A percentile compares a stretch with the other conserved stretches of the same genome.
phyloP scores from a whole-genome alignment of 805 yeast species.

The Candida ascalaphidarum region DNA sequence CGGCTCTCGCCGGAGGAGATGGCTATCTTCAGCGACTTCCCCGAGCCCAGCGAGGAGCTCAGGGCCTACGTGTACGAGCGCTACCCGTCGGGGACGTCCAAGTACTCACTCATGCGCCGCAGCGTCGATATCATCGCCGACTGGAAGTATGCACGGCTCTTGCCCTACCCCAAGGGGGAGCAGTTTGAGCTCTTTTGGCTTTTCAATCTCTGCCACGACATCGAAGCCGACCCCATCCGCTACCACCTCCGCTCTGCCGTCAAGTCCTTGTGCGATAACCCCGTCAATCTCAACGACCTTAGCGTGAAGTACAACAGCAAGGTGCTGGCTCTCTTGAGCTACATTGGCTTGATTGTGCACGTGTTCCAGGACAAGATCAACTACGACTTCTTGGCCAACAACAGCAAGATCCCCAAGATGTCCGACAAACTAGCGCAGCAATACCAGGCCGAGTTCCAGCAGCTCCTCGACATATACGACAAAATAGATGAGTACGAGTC shows the following conservation, averaged over 20 bases:
- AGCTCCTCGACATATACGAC: constrained; percentile 11
- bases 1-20: constrained; percentile 19
- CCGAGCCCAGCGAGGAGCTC: constrained; percentile 32
- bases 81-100: constrained; percentile 48
- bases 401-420: constrained; percentile 29
- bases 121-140: constrained; percentile 27
- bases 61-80: constrained; percentile 31
- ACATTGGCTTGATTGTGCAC: constrained; percentile 21
- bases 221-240: constrained; percentile 38
- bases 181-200: constrained; percentile 23
- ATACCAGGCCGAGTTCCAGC: constrained; percentile 12
- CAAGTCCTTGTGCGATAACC: constrained; percentile 22
- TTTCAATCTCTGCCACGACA: constrained; percentile 32
- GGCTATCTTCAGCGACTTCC: constrained; percentile 28
- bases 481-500: constrained; percentile 22
- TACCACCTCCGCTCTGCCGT: constrained; percentile 38
- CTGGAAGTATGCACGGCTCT: constrained; percentile 28
- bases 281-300: constrained; percentile 27
- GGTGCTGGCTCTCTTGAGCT: constrained; percentile 14
- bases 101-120: constrained; percentile 33
- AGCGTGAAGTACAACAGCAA: constrained; percentile 10
- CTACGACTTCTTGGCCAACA: constrained; percentile 24
- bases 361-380: constrained; percentile 18
- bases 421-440: constrained; percentile 13
- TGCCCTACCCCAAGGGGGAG: constrained; percentile 22